These are phyloP conservation scores for Alternaria metachromatica DNA, from an alignment of 2,329 filamentous ascomycete species.

Conservation along the genomic window DNA sequence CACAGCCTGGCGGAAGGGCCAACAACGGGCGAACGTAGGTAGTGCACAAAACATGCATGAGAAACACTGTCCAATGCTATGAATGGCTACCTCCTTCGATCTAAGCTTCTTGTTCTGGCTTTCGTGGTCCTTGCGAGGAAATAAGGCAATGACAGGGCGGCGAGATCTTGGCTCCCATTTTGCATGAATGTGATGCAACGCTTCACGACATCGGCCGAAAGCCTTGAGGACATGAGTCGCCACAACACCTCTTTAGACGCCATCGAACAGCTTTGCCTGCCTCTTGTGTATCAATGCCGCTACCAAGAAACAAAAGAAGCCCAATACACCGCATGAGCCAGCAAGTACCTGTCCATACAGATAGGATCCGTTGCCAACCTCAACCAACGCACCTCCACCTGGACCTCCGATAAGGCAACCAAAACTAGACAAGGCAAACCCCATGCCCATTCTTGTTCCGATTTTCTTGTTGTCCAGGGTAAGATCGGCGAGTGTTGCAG, in stretches of 20 bases:
- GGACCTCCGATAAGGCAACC: conserved; percentile 38
- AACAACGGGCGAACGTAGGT: background rate
- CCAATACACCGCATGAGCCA: conserved; percentile 31
- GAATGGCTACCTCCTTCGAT: background rate
- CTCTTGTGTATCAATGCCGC: conserved; percentile 17
- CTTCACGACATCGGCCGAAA: background rate
- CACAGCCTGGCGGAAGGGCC: background rate
- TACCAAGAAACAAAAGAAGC: conserved; percentile 16
- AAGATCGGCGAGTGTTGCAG: conserved; percentile 53
- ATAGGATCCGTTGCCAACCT: conserved; percentile 46
- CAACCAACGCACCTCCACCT: conserved; percentile 44
- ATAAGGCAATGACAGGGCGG: background rate
- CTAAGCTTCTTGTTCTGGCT: background rate
- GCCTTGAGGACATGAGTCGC: background rate
- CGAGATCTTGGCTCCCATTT: background rate
- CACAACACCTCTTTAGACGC: background rate
- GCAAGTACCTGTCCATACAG: conserved; percentile 53
- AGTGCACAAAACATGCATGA: background rate
- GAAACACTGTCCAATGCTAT: background rate
- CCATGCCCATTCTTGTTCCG: conserved; percentile 57
- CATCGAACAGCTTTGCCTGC: conserved; percentile 1
- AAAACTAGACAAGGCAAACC: conserved; percentile 35
- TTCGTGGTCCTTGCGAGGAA: background rate
- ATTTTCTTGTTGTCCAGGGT: conserved; percentile 51
- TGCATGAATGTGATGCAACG: background rate